Percentiles rank a stretch among this genome's conserved stretches.
phyloP scores from a whole-genome alignment of 2,329 filamentous ascomycete species.

The Sordariomycetes sp. region DNA sequence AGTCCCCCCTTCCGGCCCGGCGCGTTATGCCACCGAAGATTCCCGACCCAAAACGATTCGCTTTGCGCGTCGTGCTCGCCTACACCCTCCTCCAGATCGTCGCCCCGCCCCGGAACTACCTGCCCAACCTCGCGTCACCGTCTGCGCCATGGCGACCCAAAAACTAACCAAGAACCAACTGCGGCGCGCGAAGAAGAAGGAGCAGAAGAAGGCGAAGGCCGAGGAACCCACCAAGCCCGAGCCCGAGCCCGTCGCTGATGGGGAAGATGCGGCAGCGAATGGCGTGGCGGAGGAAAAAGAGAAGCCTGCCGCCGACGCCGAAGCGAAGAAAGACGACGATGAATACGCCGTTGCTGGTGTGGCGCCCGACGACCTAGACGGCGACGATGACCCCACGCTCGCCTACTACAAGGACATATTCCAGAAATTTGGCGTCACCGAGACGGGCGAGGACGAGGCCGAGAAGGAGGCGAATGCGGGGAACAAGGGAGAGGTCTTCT shows the following conservation, averaged over 20 bases:
- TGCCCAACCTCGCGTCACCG: conserved; percentile 6
- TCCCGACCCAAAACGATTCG: conserved; percentile 24
- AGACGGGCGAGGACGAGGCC: conserved; percentile 53
- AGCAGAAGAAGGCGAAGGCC: conserved; percentile 55
- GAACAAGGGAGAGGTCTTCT: conserved; percentile 79
- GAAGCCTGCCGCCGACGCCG: conserved; percentile 13
- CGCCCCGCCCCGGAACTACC: conserved; percentile 14
- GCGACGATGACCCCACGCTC: conserved; percentile 63
- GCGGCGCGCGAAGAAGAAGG: conserved; percentile 89
- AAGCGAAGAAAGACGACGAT: conserved; percentile 17
- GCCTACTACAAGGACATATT: conserved; percentile 78
- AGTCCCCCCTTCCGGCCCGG: neutral
- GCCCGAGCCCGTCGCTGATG: conserved; percentile 27
- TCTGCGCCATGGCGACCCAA: conserved; percentile 44
- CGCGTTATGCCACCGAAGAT: conserved; percentile 6
- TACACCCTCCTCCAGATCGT: conserved; percentile 15
- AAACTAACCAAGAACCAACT: conserved; percentile 93
- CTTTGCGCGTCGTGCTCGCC: conserved; percentile 21
- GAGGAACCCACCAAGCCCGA: conserved; percentile 19
- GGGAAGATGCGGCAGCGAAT: conserved; percentile 29
- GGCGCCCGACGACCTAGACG: conserved; percentile 18
- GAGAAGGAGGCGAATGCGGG: conserved; percentile 51
- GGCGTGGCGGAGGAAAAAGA: conserved; percentile 2
- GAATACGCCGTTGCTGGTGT: conserved; percentile 8
- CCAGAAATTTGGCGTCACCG: conserved; percentile 60